Conservation (phyloP, 495 filamentous ascomycete species). For the Hypoxylon fuscum region DNA sequence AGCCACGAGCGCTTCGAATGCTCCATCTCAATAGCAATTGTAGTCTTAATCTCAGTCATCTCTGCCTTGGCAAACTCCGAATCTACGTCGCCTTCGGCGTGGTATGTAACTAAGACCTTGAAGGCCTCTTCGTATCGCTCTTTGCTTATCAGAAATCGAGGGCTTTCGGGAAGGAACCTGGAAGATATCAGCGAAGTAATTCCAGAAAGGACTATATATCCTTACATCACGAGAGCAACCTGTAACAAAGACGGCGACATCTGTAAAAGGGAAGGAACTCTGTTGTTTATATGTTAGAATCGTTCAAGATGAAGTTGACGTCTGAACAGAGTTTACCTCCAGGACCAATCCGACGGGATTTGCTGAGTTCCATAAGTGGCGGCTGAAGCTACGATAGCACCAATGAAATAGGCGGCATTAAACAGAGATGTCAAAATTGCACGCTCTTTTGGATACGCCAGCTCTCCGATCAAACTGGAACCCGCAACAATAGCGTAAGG, state of each 20-base stretch:
- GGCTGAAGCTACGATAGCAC: slow-evolving; percentile 67
- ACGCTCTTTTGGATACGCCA: slow-evolving; percentile 73
- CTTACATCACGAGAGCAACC: slow-evolving; percentile 60
- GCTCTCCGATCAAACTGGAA: slow-evolving; percentile 70
- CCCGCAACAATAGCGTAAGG: slow-evolving; percentile 72
- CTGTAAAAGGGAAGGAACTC: slow-evolving; percentile 67
- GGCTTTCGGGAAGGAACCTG: slow-evolving; percentile 67
- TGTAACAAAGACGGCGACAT: slow-evolving; percentile 65
- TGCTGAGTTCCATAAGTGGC: slow-evolving; percentile 65
- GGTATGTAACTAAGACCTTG: slow-evolving; percentile 66
- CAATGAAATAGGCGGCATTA: slow-evolving; percentile 72
- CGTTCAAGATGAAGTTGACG: not conserved
- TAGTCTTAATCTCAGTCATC: slow-evolving; percentile 66
- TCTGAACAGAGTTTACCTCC: slow-evolving; percentile 50
- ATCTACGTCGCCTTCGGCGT: slow-evolving; percentile 65
- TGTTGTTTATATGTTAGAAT: slow-evolving; percentile 24
- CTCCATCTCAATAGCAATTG: slow-evolving; percentile 66
- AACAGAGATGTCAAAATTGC: slow-evolving; percentile 72
- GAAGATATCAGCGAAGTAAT: not conserved
- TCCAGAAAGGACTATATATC: not conserved
- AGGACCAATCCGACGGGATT: slow-evolving; percentile 66
- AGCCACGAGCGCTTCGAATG: slow-evolving; percentile 62
- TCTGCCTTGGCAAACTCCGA: slow-evolving; percentile 68
- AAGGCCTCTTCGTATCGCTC: slow-evolving; percentile 67
- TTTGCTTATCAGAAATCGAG: slow-evolving; percentile 68